Conservation (phyloP, 192 early-diverging fungal genomes). For the Coemansia sp. region DNA sequence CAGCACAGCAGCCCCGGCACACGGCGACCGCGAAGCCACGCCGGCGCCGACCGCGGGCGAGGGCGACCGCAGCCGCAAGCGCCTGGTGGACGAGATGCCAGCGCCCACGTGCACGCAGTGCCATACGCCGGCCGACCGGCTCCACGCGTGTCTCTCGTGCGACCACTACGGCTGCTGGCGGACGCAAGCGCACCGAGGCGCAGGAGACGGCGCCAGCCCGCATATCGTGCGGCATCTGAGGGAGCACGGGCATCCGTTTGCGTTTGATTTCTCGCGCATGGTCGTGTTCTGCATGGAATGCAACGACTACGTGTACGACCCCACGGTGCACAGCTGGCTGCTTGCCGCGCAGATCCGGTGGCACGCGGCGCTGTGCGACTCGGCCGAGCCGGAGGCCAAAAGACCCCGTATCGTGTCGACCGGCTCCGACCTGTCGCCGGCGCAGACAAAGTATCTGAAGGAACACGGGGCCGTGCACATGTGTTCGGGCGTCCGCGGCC, state of each 20-base stretch:
- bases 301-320: constrained; percentile 83
- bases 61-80: constrained; percentile 53
- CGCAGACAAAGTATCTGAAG: constrained; percentile 37
- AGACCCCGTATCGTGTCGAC: constrained; percentile 35
- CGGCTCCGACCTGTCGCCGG: constrained; percentile 25
- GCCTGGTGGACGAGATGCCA: constrained; percentile 56
- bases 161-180: constrained; percentile 77
- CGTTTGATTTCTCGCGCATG: constrained; percentile 70
- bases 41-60: constrained; percentile 29
- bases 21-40: constrained; percentile 27
- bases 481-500: constrained; percentile 74
- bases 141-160: constrained; percentile 81
- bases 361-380: constrained; percentile 44
- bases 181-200: constrained; percentile 27
- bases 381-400: constrained; percentile 34
- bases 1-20: constrained; percentile 4
- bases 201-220: constrained; percentile 7
- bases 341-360: constrained; percentile 45
- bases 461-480: constrained; percentile 32
- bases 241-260: constrained; percentile 41
- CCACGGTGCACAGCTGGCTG: constrained; percentile 59
- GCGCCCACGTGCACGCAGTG: constrained; percentile 59
- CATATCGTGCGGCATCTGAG: constrained; percentile 29
- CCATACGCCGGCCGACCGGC: constrained; percentile 56
- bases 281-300: constrained; percentile 72